Evolutionary conservation across 2,329 filamentous ascomycete species (phyloP).

Genomic region (Aureobasidium sp.): DNA sequence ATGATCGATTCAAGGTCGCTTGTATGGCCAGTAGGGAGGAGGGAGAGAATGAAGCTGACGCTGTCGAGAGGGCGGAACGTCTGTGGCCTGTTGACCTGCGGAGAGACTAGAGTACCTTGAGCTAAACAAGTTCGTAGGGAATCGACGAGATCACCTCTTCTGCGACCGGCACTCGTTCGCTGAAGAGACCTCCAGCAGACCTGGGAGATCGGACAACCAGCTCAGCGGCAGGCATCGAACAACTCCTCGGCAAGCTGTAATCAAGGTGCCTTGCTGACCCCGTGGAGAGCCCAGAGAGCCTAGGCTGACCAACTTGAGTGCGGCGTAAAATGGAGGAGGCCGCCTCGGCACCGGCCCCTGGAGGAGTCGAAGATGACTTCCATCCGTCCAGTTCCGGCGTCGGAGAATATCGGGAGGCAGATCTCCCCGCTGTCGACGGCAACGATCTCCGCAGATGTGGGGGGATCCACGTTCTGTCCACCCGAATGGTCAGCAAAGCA

Average conservation of each 20-base stretch:
- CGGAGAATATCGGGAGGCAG: slow-evolving; percentile 1
- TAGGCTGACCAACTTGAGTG: background rate
- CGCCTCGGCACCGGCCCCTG: background rate
- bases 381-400: slow-evolving; percentile 1
- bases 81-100: background rate
- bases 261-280: too few species aligned
- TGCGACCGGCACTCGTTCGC: too few species aligned
- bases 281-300: background rate
- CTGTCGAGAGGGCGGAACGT: background rate
- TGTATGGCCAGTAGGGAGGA: background rate
- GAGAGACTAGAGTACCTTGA: too few species aligned
- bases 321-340: background rate
- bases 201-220: too few species aligned
- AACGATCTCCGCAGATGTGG: background rate
- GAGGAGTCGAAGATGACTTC: background rate
- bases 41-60: background rate
- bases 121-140: too few species aligned
- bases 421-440: slow-evolving; percentile 4
- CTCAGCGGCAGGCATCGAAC: too few species aligned
- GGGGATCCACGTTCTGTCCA: slow-evolving; percentile 10
- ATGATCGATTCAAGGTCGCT: background rate
- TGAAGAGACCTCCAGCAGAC: background rate
- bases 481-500: slow-evolving; percentile 11
- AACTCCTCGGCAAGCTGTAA: too few species aligned
- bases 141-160: too few species aligned